These are phyloP conservation scores for Fusarium denticulatum DNA, from an alignment of 2,329 filamentous ascomycete genomes.

Conservation along the genomic window DNA sequence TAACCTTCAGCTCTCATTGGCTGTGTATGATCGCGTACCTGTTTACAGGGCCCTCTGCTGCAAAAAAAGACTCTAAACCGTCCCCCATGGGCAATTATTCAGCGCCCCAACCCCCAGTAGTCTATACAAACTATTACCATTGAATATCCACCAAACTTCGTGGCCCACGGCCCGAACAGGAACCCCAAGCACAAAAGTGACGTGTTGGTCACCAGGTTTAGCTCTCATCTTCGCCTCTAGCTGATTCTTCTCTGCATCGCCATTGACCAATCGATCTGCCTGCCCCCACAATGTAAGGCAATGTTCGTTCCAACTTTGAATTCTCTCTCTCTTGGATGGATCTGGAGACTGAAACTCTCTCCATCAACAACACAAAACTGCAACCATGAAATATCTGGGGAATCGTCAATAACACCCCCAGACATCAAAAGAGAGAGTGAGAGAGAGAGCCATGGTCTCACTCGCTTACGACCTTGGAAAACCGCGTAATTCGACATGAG, in stretches of 20 bases:
- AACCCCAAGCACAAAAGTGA: slow-evolving; percentile 11
- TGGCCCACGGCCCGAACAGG: slow-evolving; percentile 5
- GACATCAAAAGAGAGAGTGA: background rate
- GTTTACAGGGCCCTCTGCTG: background rate
- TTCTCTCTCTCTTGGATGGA: background rate
- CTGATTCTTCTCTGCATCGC: background rate
- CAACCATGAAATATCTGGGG: background rate
- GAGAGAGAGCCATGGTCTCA: slow-evolving; percentile 18
- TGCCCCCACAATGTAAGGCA: slow-evolving; percentile 3
- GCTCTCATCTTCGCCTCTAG: background rate
- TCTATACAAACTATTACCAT: slow-evolving; percentile 19
- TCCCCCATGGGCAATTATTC: slow-evolving; percentile 27
- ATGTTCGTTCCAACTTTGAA: background rate
- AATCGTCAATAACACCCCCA: background rate
- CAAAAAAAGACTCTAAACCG: background rate
- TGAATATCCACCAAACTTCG: slow-evolving; percentile 9
- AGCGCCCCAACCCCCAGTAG: slow-evolving; percentile 2
- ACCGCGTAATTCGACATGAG: slow-evolving; percentile 27
- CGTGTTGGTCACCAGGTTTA: slow-evolving; percentile 10
- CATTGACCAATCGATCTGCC: slow-evolving; percentile 30
- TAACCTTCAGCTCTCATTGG: slow-evolving; percentile 7
- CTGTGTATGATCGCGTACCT: background rate
- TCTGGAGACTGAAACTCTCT: background rate
- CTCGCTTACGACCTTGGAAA: slow-evolving; percentile 19
- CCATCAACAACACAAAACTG: background rate